Evolutionary conservation across 2,329 filamentous ascomycete species (phyloP).

Genomic region (Triangularia setosa): DNA sequence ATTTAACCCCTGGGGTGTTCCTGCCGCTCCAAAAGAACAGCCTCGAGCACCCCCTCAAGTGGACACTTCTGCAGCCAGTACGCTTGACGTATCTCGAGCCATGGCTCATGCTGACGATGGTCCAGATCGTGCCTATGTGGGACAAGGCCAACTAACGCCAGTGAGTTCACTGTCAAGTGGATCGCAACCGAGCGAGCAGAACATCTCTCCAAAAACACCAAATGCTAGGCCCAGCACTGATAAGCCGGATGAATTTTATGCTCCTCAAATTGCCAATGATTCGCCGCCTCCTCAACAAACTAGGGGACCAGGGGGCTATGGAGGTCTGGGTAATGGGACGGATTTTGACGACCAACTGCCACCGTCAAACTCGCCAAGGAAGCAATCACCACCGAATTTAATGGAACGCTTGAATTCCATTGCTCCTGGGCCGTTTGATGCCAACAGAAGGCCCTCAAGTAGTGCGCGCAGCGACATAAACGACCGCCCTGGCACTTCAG

Average conservation of each 20-base stretch:
- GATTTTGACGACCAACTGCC: constrained; percentile 40
- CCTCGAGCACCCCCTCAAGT: constrained; percentile 43
- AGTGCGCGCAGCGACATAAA: constrained; percentile 14
- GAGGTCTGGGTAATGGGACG: constrained; percentile 41
- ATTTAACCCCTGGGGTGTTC: constrained; percentile 35
- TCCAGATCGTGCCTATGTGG: constrained; percentile 52
- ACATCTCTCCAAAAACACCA: constrained; percentile 60
- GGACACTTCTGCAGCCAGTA: constrained; percentile 53
- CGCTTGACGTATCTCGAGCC: constrained; percentile 22
- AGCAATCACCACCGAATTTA: constrained; percentile 38
- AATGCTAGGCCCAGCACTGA: constrained; percentile 41
- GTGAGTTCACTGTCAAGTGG: constrained; percentile 54
- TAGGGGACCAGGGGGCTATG: constrained; percentile 47
- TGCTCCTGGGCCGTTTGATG: constrained; percentile 62
- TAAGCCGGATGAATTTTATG: constrained; percentile 44
- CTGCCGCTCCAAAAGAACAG: constrained; percentile 34
- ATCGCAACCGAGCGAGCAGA: constrained; percentile 40
- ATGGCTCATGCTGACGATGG: constrained; percentile 31
- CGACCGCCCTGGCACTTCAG: constrained; percentile 31
- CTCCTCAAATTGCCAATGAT: constrained; percentile 42
- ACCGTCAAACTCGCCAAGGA: constrained; percentile 48
- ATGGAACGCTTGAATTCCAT: constrained; percentile 63
- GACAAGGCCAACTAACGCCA: constrained; percentile 59
- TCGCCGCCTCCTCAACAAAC: constrained; percentile 37
- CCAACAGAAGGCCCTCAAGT: constrained; percentile 34